Conservation (phyloP, 305 asterid species). For the Fraxinus latifolia region DNA sequence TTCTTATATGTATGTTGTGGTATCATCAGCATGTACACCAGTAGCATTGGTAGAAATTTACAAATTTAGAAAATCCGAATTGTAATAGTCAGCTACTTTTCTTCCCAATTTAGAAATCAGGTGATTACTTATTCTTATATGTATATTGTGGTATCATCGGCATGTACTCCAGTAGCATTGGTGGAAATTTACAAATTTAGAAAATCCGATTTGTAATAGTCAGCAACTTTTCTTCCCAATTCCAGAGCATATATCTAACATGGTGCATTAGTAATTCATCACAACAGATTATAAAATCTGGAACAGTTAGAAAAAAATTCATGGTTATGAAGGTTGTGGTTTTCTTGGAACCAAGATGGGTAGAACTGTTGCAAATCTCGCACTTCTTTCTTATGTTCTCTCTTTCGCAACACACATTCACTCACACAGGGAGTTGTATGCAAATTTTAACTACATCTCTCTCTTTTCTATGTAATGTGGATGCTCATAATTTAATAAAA, state of each 20-base stretch:
- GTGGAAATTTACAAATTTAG: conserved; percentile 11
- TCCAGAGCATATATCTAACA: not conserved
- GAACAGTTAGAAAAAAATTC: not conserved
- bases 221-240: conserved; percentile 9
- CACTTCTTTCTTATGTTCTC: not conserved
- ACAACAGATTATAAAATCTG: not conserved
- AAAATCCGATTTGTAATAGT: not conserved
- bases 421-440: not conserved
- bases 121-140: conserved; percentile 28
- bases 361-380: not conserved
- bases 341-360: not conserved
- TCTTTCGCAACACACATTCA: not conserved
- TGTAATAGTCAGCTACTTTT: not conserved
- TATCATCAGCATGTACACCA: not conserved
- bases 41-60: not conserved
- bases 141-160: not conserved
- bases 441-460: not conserved
- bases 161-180: not conserved
- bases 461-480: not conserved
- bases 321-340: not conserved
- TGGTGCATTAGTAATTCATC: conserved; percentile 10
- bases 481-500: not conserved
- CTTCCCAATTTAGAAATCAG: conserved; percentile 41
- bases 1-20: not conserved
- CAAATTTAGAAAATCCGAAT: conserved; percentile 7